Evolutionary conservation across 1,139 yeast genomes (phyloP).

Genomic region (Blastobotrys capitulatus): DNA sequence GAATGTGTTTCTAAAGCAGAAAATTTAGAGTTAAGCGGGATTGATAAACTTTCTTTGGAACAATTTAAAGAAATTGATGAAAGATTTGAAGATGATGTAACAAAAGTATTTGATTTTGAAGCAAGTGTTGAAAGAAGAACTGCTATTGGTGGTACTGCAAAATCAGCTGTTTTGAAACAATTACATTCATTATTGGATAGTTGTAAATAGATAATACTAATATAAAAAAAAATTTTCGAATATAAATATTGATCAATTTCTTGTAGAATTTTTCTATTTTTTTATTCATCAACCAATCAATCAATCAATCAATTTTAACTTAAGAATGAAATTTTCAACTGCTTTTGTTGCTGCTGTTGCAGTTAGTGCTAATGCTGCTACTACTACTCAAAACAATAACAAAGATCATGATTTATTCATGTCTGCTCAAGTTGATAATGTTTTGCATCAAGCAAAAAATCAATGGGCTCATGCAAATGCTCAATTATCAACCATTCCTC

Average conservation of each 20-base stretch:
- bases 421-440: not conserved
- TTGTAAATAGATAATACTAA: not conserved
- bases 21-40: constrained; percentile 66
- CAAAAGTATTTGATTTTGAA: constrained; percentile 81
- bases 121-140: constrained; percentile 93
- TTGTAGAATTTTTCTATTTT: not conserved
- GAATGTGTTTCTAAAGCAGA: constrained; percentile 94
- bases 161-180: constrained; percentile 77
- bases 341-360: not conserved
- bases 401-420: not conserved
- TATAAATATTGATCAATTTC: not conserved
- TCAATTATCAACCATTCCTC: not conserved
- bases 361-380: not conserved
- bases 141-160: constrained; percentile 97
- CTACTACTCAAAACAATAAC: not conserved
- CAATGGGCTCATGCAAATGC: not conserved
- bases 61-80: constrained; percentile 75
- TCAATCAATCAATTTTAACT: not conserved
- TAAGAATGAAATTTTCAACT: not conserved
- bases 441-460: not conserved
- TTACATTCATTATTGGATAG: constrained; percentile 35
- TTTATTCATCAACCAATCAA: not conserved
- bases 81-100: constrained; percentile 78
- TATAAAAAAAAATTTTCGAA: not conserved
- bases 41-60: constrained; percentile 65